phyloP scores from a whole-genome alignment of 306 rosid genomes.

The Trifolium fragiferum region DNA sequence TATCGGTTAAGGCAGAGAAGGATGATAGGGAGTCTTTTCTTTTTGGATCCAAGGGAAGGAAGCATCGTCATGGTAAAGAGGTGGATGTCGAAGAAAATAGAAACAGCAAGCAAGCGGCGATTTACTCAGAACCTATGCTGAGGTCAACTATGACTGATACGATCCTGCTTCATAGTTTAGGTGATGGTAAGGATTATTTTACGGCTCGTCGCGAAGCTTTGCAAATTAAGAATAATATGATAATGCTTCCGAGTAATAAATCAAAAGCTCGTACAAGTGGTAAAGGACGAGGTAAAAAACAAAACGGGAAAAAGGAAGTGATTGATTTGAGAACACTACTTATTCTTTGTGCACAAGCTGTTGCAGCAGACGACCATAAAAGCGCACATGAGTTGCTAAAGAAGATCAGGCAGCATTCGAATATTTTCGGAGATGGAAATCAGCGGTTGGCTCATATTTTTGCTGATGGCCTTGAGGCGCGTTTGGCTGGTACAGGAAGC shows the following conservation, averaged over 20 bases:
- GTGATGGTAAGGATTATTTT: slow-evolving; percentile 55
- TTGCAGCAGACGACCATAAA: slow-evolving; percentile 87
- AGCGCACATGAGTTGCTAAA: slow-evolving; percentile 73
- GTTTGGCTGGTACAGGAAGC: slow-evolving; percentile 97
- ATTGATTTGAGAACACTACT: slow-evolving; percentile 88
- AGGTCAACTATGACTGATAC: slow-evolving; percentile 67
- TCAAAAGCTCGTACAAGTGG: slow-evolving; percentile 52
- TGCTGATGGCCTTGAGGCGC: slow-evolving; percentile 95
- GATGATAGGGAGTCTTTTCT: slow-evolving; percentile 43
- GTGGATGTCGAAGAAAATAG: slow-evolving; percentile 68
- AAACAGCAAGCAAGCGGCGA: slow-evolving; percentile 80
- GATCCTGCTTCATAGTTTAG: slow-evolving; percentile 62
- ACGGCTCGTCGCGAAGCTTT: slow-evolving; percentile 64
- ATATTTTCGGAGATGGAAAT: slow-evolving; percentile 81
- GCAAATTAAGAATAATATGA: slow-evolving; percentile 50
- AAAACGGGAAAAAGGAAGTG: slow-evolving; percentile 65
- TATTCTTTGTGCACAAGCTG: slow-evolving; percentile 86
- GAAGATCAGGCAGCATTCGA: slow-evolving; percentile 76
- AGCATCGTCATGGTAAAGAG: slow-evolving; percentile 57
- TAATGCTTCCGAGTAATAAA: slow-evolving; percentile 50
- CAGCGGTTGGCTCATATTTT: slow-evolving; percentile 87
- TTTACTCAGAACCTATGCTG: slow-evolving; percentile 64
- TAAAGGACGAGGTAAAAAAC: slow-evolving; percentile 79
- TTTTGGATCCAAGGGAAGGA: slow-evolving; percentile 59
- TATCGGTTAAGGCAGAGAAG: slow-evolving; percentile 57